These are phyloP conservation scores for Chromera velia DNA, from an alignment of 73 alveolate genomes.

Conservation along the genomic window DNA sequence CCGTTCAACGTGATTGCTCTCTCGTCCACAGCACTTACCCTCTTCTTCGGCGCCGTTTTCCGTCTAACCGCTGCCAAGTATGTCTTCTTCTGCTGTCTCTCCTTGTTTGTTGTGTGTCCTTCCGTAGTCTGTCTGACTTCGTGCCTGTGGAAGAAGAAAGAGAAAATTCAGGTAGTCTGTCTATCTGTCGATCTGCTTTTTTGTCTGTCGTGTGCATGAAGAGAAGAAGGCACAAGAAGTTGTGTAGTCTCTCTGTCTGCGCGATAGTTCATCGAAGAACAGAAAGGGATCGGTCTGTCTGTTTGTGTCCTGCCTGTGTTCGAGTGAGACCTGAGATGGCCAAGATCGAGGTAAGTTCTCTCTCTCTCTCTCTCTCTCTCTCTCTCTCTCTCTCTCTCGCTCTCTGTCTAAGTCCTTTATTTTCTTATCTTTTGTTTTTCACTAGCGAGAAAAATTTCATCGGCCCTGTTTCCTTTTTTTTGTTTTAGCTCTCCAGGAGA, in stretches of 20 bases:
- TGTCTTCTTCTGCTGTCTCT: neutral
- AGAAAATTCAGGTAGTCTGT: too few species aligned
- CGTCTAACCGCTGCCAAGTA: neutral
- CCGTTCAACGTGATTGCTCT: constrained; percentile 4
- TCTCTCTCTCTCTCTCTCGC: too few species aligned
- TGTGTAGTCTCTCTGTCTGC: neutral
- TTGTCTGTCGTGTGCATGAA: too few species aligned
- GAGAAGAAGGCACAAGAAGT: neutral
- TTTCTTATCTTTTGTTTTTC: too few species aligned
- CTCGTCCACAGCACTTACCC: neutral
- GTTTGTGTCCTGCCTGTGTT: neutral
- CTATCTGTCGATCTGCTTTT: too few species aligned
- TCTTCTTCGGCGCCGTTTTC: neutral
- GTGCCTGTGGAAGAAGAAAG: neutral
- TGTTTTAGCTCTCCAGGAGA: too few species aligned
- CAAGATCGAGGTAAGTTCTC: too few species aligned
- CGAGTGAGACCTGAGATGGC: neutral
- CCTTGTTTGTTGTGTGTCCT: neutral
- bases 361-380: too few species aligned
- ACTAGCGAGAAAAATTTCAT: too few species aligned
- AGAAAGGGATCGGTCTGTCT: neutral
- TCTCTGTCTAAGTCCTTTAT: too few species aligned
- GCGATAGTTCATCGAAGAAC: neutral
- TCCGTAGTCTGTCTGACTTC: neutral
- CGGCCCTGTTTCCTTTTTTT: too few species aligned